Percentiles rank a stretch among this genome's conserved stretches.
Evolutionary conservation across 2,329 filamentous ascomycete genomes (phyloP).

Genomic region (Clonostachys rosea): DNA sequence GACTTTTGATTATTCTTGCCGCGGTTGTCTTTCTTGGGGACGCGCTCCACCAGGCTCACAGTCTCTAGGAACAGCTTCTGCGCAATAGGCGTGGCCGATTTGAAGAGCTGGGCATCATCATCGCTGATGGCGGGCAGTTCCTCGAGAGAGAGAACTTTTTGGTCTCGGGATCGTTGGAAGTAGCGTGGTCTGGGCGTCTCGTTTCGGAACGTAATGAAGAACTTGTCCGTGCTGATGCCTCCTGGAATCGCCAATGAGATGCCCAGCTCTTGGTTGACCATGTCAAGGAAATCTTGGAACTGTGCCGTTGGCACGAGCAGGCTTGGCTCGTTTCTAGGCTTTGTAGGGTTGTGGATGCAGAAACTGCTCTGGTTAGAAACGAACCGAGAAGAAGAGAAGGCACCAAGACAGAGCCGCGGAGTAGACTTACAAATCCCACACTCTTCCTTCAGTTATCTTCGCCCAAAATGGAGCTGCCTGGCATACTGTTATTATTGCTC

Average conservation of each 20-base stretch:
- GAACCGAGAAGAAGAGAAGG: not conserved
- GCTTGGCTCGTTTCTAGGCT: constrained; percentile 44
- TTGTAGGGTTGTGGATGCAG: constrained; percentile 54
- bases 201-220: constrained; percentile 58
- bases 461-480: constrained; percentile 49
- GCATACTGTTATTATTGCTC: constrained; percentile 3
- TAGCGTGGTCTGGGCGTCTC: constrained; percentile 63
- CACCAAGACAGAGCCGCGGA: not conserved
- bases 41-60: not conserved
- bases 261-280: constrained; percentile 57
- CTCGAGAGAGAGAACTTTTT: constrained; percentile 22
- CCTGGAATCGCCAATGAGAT: constrained; percentile 54
- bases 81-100: constrained; percentile 11
- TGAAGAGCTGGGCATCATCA: constrained; percentile 23
- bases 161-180: constrained; percentile 50
- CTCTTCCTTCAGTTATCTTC: constrained; percentile 49
- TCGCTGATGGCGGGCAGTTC: constrained; percentile 26
- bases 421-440: constrained; percentile 71
- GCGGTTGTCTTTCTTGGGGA: not conserved
- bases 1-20: constrained; percentile 23
- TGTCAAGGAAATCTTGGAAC: constrained; percentile 56
- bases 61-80: constrained; percentile 1
- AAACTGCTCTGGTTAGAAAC: constrained; percentile 40
- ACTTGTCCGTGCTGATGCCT: constrained; percentile 43
- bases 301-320: constrained; percentile 66